Evolutionary conservation across 2,329 filamentous ascomycete genomes (phyloP), one percentile per base, ranked within the genome.

Genomic region (Hymenoscyphus infarciens): DNA sequence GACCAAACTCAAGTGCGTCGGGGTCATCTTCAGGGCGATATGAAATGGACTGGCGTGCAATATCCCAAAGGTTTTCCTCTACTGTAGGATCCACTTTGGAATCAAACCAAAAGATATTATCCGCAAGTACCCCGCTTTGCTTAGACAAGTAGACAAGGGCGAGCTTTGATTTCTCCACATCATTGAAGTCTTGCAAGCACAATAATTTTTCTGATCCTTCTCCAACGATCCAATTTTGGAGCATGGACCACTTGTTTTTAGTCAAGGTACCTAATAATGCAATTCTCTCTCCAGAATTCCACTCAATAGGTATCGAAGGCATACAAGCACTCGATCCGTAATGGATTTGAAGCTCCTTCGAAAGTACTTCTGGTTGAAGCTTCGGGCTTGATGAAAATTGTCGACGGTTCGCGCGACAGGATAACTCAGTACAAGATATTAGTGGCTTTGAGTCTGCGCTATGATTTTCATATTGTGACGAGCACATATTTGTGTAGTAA

Each of bases 81-180:
- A 59, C 29, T 8, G 2, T n/a, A 16, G 33, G 42, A 15, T 33
- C 27, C 3, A 59, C 11, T n/a, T 53, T 38, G 2, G 42, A 33
- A 15, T 22, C 13, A 22, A 53, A 29, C 57, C 42, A 53, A 42
- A 59, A 59, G 22, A 52, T 33, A 27, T 27, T 27, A 25, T 59
- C n/a, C 2, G 42, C 3, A 27, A 59, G 29, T 11, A 27, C 16
- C 3, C 16, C 11, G 2, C 10, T 11, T 7, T 52, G 22, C 3
- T 35, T 6, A 7, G 42, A 25, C 11, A 53, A 10, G 35, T 59
- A 59, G 3, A 7, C 13, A 3, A 52, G 6, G 13, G 57, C 57
- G 25, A 25, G n/a, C 19, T 33, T 22, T 10, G 31, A 27, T 53
- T 52, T 39, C 38, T 38, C n/a, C 6, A 16, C 2, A 13, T 52